Evolutionary conservation across 192 early-diverging fungal genomes (phyloP), one percentile per base, ranked within the genome.

Genomic region (Piromyces finnis): DNA sequence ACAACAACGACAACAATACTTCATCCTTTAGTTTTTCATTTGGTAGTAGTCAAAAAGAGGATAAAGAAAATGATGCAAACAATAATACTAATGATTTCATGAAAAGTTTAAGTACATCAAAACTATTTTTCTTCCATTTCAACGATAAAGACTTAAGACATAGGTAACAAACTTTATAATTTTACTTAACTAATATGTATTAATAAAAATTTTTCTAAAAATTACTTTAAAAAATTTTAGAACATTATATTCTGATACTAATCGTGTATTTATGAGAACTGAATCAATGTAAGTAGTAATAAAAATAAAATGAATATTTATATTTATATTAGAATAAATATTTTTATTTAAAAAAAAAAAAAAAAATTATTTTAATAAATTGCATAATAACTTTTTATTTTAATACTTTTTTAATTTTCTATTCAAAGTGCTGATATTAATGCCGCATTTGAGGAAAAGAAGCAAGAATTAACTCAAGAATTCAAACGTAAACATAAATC

Each of bases 401-500:
- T n/a, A n/a, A n/a, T n/a, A n/a, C n/a, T n/a, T n/a, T n/a, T n/a
- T n/a, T n/a, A n/a, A n/a, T n/a, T n/a, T n/a, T n/a, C n/a, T n/a
- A n/a, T n/a, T n/a, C n/a, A n/a, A n/a, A 91, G 90, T 78, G 90
- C 88, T 77, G 85, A 91, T 78, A 86, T 91, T 29, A 88, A 85
- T 27, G 79, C 84, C 11, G 77, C 86, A 28, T 91, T 89, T 89
- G 87, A 91, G 80, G 85, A 86, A 68, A 84, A 81, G 26, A 83
- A 87, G 11, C 83, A 87, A 77, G 85, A 90, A 29, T 81, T 92
- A 82, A 92, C 90, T 0, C 84, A 87, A 77, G 90, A 91, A 29
- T 92, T 89, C 83, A 92, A 92, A 82, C 83, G 88, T 77, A 92
- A 92, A 81, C 89, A 92, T 81, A 89, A 89, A 80, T 89, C 88